Conservation (phyloP, 2,329 filamentous ascomycete genomes). For the Didymellaceae sp. region DNA sequence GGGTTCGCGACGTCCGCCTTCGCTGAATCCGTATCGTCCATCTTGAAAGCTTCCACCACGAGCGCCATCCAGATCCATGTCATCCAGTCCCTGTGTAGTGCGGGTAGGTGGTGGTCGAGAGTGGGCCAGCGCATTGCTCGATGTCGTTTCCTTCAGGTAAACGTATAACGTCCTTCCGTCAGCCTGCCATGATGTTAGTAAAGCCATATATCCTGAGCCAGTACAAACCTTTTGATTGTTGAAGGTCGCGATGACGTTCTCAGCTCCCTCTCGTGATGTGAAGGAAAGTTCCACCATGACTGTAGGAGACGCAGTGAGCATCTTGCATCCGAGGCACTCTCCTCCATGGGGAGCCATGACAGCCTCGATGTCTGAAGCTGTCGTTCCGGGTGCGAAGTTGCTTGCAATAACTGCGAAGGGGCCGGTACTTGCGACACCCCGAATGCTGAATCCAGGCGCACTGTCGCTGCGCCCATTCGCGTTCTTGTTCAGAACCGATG, state of each 20-base stretch:
- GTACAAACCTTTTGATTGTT: constrained; percentile 75
- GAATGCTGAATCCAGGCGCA: constrained; percentile 66
- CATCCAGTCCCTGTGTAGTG: constrained; percentile 38
- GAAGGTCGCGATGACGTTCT: constrained; percentile 76
- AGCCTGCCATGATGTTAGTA: constrained; percentile 61
- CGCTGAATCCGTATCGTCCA: constrained; percentile 53
- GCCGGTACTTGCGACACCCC: constrained; percentile 66
- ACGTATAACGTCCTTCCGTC: constrained; percentile 77
- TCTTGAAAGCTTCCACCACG: constrained; percentile 51
- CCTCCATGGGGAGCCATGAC: constrained; percentile 78
- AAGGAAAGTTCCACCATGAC: constrained; percentile 82
- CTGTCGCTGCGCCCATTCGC: constrained; percentile 39
- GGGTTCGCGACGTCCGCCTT: constrained; percentile 32
- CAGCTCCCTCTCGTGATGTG: constrained; percentile 72
- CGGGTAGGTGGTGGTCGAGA: constrained; percentile 31
- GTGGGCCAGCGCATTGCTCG: constrained; percentile 40
- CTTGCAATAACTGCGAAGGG: constrained; percentile 76
- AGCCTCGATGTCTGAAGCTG: constrained; percentile 81
- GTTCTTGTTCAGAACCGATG: constrained; percentile 37
- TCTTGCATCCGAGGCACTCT: constrained; percentile 68
- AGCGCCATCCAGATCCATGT: constrained; percentile 52
- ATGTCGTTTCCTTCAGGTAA: constrained; percentile 65
- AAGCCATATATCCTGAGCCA: not conserved
- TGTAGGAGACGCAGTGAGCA: constrained; percentile 72
- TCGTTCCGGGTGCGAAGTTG: constrained; percentile 83